phyloP scores from a whole-genome alignment of 78 protist genomes.

The Emiliania huxleyi region DNA sequence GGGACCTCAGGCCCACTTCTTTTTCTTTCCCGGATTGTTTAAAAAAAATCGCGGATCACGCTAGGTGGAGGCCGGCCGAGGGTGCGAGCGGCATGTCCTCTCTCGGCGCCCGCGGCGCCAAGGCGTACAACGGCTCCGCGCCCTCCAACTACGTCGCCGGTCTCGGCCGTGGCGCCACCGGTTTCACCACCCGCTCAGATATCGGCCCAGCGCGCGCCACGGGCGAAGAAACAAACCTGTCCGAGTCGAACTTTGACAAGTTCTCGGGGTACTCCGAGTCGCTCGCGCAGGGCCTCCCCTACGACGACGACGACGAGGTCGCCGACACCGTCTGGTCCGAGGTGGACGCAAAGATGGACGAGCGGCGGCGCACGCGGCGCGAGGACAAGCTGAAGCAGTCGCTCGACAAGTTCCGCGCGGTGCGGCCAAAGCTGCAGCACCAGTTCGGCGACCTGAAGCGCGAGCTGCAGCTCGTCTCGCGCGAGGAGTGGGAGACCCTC shows the following conservation, averaged over 20 bases:
- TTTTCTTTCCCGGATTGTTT: too few relatives aligned
- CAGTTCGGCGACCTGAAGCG: conserved; percentile 82
- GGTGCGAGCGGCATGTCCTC: too few relatives aligned
- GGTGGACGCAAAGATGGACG: conserved; percentile 49
- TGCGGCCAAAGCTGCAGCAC: conserved; percentile 74
- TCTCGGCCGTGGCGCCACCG: conserved; percentile 89
- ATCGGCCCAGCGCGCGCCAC: conserved; percentile 73
- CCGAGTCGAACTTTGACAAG: conserved; percentile 79
- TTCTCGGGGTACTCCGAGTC: conserved; percentile 77
- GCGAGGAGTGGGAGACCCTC: conserved; percentile 65
- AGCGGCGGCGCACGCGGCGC: conserved; percentile 14
- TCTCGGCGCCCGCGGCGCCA: neutral
- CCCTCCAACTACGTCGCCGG: conserved; percentile 81
- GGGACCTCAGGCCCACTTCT: too few relatives aligned
- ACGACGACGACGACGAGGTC: conserved; percentile 59
- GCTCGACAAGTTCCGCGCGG: conserved; percentile 15
- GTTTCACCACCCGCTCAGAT: conserved; percentile 92
- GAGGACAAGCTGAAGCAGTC: conserved; percentile 43
- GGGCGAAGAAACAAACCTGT: neutral
- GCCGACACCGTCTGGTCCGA: neutral
- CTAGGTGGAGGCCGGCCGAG: too few relatives aligned
- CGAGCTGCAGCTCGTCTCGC: conserved; percentile 50
- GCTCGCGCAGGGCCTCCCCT: conserved; percentile 50
- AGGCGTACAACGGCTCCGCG: neutral
- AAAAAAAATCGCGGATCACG: too few relatives aligned